These are phyloP conservation scores for Fusarium tricinctum DNA, from an alignment of 2,329 filamentous ascomycete genomes.

Conservation along the genomic window DNA sequence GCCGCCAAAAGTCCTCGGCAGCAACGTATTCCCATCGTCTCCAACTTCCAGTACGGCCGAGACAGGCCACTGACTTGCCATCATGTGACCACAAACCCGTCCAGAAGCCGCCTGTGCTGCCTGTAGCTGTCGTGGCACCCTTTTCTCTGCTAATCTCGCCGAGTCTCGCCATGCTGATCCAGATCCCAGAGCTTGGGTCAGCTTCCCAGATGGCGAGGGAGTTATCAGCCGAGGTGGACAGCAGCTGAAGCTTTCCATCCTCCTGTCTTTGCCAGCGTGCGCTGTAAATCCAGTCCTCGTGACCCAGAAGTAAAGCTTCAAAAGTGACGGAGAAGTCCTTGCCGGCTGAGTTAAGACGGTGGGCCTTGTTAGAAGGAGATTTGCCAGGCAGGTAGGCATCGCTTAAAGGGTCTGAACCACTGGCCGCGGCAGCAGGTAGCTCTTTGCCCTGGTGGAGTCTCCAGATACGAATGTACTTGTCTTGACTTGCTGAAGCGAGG, in stretches of 20 bases:
- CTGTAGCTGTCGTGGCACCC: conserved; percentile 95
- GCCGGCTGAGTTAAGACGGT: conserved; percentile 74
- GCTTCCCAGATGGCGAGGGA: conserved; percentile 94
- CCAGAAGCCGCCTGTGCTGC: conserved; percentile 97
- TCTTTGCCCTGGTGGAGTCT: conserved; percentile 80
- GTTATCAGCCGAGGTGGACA: conserved; percentile 95
- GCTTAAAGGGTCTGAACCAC: conserved; percentile 68
- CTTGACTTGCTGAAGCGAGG: conserved; percentile 93
- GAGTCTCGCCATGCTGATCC: conserved; percentile 86
- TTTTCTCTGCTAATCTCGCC: conserved; percentile 96
- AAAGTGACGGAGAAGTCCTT: conserved; percentile 87
- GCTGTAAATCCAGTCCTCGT: conserved; percentile 99
- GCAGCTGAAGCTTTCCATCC: conserved; percentile 73
- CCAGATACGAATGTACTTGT: conserved; percentile 97
- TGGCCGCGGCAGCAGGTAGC: conserved; percentile 68
- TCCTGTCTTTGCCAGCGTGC: conserved; percentile 76
- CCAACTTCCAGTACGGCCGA: conserved; percentile 95
- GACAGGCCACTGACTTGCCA: conserved; percentile 80
- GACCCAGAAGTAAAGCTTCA: conserved; percentile 91
- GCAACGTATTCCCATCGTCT: conserved; percentile 80
- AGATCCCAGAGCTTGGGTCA: conserved; percentile 86
- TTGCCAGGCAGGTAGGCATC: conserved; percentile 75
- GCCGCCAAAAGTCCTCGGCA: conserved; percentile 77
- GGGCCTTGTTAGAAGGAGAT: conserved; percentile 89
- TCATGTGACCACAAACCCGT: conserved; percentile 91